phyloP scores from a whole-genome alignment of 1,139 yeast genomes.

The Protomyces inundatus region DNA sequence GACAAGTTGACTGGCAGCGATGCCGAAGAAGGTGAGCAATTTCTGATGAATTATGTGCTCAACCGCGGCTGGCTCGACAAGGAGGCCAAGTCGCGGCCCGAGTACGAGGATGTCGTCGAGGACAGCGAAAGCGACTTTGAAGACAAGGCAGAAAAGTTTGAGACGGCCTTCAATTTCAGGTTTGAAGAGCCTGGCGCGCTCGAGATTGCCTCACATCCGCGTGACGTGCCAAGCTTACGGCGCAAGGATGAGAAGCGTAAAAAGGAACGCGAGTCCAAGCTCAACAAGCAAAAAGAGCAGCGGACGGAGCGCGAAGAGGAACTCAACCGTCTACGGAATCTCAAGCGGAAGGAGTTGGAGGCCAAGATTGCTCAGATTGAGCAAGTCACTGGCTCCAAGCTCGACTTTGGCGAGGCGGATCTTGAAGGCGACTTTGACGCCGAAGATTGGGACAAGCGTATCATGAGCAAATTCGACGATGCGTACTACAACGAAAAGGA shows the following conservation, averaged over 20 bases:
- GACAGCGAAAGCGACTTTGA: conserved; percentile 81
- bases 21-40: conserved; percentile 22
- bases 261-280: conserved; percentile 70
- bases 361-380: conserved; percentile 71
- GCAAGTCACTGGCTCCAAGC: conserved; percentile 61
- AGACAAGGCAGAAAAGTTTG: conserved; percentile 84
- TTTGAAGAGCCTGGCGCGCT: conserved; percentile 79
- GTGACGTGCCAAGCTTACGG: conserved; percentile 78
- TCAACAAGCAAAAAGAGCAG: conserved; percentile 50
- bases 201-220: conserved; percentile 92
- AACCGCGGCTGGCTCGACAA: conserved; percentile 30
- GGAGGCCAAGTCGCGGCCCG: conserved; percentile 33
- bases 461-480: conserved; percentile 80
- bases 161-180: conserved; percentile 88
- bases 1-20: conserved; percentile 50
- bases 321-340: conserved; percentile 64
- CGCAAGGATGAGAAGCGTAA: conserved; percentile 73
- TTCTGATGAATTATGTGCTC: conserved; percentile 26
- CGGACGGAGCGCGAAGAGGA: conserved; percentile 56
- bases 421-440: conserved; percentile 86
- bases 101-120: conserved; percentile 45
- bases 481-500: conserved; percentile 60
- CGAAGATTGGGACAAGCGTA: conserved; percentile 83
- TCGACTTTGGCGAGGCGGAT: conserved; percentile 58
- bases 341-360: conserved; percentile 69